Evolutionary conservation across 352 stramenopile species (phyloP), one percentile per base, ranked within the genome.

Genomic region (Globisporangium nodosum): DNA sequence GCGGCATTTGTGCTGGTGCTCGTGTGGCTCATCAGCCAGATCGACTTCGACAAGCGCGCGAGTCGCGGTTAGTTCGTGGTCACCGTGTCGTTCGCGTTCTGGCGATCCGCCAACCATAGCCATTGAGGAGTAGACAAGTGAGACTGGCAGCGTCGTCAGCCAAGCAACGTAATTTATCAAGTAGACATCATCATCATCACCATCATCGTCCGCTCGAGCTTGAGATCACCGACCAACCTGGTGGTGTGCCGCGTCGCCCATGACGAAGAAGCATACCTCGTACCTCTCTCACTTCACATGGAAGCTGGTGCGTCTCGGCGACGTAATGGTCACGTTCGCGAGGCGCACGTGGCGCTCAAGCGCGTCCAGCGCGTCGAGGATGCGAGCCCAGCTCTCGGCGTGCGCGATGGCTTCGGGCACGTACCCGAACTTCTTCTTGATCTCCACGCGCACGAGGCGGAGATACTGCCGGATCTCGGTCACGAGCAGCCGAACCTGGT

Each of bases 371-470:
- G 78, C 79, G 18, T 87, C 71, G 9, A 81, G 70, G 51, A 90
- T 85, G 35, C 68, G 66, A 18, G 69, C 46, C 80, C 80, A 92
- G 59, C 62, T 76, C 24, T 87, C 70, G 16, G 73, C 66, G 57
- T 89, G 77, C 0, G 78, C 68, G 54, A 92, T 90, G 15, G 80
- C 69, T n/a, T 90, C 80, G 7, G 80, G 83, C n/a, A 90, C 58
- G 59, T 90, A 88, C 13, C 80, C 80, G 50, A 90, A 92, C 54
- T 90, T 90, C 49, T 76, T 76, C 60, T 86, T 85, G 65, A 88
- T 88, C 63, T 90, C 80, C n/a, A 62, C 58, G 9, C 81, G 76
- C 52, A 89, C 78, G 45, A 88, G 61, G 30, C 79, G 73, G 60
- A 90, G 58, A 42, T 88, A 90, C 57, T 90, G 78, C 24, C 75